These are phyloP conservation scores for Euphrasia confusa DNA, from an alignment of 257 asterid genomes.

Conservation along the genomic window DNA sequence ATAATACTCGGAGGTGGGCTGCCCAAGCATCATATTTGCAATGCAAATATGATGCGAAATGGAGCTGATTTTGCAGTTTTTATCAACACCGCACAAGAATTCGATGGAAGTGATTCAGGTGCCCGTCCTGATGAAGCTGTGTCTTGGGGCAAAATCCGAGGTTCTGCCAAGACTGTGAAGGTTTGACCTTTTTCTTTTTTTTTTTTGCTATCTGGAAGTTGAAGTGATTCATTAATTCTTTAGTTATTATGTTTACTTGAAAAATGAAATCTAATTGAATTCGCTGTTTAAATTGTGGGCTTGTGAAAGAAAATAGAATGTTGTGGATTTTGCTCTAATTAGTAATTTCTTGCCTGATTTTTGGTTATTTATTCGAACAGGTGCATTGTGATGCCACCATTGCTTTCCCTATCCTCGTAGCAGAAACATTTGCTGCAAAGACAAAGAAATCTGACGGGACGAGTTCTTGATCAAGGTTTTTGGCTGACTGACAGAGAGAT, in stretches of 20 bases:
- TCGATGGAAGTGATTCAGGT: constrained; percentile 97
- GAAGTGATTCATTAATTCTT: not conserved
- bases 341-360: not conserved
- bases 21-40: constrained; percentile 95
- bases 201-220: not conserved
- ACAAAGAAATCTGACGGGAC: constrained; percentile 18
- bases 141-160: constrained; percentile 96
- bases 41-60: constrained; percentile 95
- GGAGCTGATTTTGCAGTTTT: constrained; percentile 91
- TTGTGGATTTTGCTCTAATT: not conserved
- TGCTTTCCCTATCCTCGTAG: too few relatives aligned
- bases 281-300: too few relatives aligned
- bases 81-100: constrained; percentile 92
- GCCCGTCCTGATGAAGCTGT: constrained; percentile 98
- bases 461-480: constrained; percentile 22
- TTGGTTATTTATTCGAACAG: constrained; percentile 34
- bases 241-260: not conserved
- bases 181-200: constrained; percentile 26
- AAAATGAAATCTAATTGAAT: too few relatives aligned
- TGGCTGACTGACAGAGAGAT: not conserved
- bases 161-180: constrained; percentile 90
- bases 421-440: constrained; percentile 54
- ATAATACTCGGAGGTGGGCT: constrained; percentile 91
- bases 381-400: constrained; percentile 82
- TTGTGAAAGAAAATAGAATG: too few relatives aligned